phyloP scores from a whole-genome alignment of 23 red algal species.

The Rhodosorus marinus region DNA sequence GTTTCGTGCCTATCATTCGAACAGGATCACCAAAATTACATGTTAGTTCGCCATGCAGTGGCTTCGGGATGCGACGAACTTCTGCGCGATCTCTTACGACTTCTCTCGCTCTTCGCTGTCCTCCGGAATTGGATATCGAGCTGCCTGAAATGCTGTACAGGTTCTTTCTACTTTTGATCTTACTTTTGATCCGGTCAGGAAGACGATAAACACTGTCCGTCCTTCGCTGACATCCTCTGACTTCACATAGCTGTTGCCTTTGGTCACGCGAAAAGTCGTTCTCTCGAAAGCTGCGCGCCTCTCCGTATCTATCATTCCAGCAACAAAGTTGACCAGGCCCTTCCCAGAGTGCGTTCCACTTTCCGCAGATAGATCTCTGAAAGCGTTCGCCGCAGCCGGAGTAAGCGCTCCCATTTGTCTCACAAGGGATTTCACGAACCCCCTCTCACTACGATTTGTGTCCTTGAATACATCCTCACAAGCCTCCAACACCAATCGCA shows the following conservation, averaged over 20 bases:
- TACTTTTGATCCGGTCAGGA: conserved; percentile 63
- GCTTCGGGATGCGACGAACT: conserved; percentile 44
- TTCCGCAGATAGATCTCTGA: too few species aligned
- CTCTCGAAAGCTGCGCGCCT: conserved; percentile 57
- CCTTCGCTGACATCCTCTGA: conserved; percentile 29
- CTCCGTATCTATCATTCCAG: conserved; percentile 18
- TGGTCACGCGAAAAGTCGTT: conserved; percentile 67
- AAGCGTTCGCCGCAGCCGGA: too few species aligned
- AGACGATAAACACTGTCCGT: conserved; percentile 47
- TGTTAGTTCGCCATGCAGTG: conserved; percentile 26
- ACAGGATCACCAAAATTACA: conserved; percentile 39
- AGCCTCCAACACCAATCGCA: conserved; percentile 58
- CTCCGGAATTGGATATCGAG: conserved; percentile 68
- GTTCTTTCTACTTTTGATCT: conserved; percentile 57
- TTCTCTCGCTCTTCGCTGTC: conserved; percentile 38
- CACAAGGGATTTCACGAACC: too few species aligned
- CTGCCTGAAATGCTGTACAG: conserved; percentile 67
- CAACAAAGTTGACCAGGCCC: conserved; percentile 30
- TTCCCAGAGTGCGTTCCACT: too few species aligned
- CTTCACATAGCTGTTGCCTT: conserved; percentile 61
- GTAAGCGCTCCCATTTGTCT: too few species aligned
- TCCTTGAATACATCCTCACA: conserved; percentile 44
- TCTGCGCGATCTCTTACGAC: conserved; percentile 11
- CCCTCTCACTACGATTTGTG: too few species aligned
- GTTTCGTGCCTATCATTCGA: conserved; percentile 20